These are phyloP conservation scores for Melampsora americana DNA, from an alignment of 1,284 basidiomycete species.

Conservation along the genomic window DNA sequence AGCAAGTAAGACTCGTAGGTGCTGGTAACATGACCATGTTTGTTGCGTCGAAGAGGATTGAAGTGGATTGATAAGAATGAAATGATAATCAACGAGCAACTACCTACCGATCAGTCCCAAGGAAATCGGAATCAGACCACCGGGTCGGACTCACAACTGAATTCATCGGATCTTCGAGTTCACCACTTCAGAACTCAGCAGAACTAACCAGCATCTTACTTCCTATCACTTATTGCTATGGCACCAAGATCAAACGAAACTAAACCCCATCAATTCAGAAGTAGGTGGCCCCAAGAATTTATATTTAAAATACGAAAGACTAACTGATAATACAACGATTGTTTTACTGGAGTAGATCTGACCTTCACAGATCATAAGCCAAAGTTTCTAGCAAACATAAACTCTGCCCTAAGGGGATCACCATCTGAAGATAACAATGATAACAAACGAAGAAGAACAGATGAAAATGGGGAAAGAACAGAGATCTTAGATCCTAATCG, in stretches of 20 bases:
- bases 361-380: slow-evolving; percentile 41
- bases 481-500: slow-evolving; percentile 41
- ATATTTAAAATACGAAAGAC: neutral
- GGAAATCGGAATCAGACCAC: no score
- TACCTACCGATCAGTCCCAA: no score
- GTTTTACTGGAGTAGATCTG: slow-evolving; percentile 32
- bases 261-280: slow-evolving; percentile 41
- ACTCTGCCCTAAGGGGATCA: slow-evolving; percentile 32
- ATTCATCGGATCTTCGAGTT: no score
- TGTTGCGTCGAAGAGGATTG: neutral
- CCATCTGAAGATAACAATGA: neutral
- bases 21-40: neutral
- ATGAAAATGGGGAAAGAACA: slow-evolving; percentile 17
- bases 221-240: slow-evolving; percentile 3
- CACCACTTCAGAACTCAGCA: no score
- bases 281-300: slow-evolving; percentile 2
- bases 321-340: neutral
- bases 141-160: no score
- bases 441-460: neutral
- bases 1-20: slow-evolving; percentile 3
- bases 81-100: no score
- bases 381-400: slow-evolving; percentile 38
- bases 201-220: neutral
- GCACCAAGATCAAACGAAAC: slow-evolving; percentile 28
- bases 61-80: no score